Evolutionary conservation across 1,284 basidiomycete genomes (phyloP).

Genomic region (Phellopilus nigrolimitatus): DNA sequence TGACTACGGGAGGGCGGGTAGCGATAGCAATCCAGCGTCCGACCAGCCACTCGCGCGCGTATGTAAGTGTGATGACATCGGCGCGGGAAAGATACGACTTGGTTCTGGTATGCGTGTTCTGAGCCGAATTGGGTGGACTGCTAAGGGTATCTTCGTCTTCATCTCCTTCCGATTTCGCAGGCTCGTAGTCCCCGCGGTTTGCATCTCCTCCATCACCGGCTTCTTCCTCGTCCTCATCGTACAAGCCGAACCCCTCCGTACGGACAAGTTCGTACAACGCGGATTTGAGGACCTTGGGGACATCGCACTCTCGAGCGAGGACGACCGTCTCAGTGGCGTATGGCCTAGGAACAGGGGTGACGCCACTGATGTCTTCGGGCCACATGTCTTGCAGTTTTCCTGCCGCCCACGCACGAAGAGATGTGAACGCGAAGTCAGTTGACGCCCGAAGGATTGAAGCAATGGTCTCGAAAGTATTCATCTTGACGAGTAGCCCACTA

Average conservation of each 20-base stretch:
- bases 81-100: neutral
- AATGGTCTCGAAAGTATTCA: neutral
- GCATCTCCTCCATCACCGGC: conserved; percentile 4
- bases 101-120: conserved; percentile 1
- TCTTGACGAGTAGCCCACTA: neutral
- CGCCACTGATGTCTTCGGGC: conserved; percentile 25
- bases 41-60: conserved; percentile 24
- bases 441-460: neutral
- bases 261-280: conserved; percentile 37
- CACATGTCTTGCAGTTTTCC: conserved; percentile 29
- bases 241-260: conserved; percentile 24
- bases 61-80: conserved; percentile 25
- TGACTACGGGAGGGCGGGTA: conserved; percentile 22
- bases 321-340: conserved; percentile 30
- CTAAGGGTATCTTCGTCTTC: conserved; percentile 17
- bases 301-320: conserved; percentile 28
- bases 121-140: conserved; percentile 4
- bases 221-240: neutral
- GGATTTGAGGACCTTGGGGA: conserved; percentile 31
- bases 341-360: conserved; percentile 20
- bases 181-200: conserved; percentile 14
- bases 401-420: conserved; percentile 24
- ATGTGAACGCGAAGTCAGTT: neutral
- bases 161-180: too few species aligned
- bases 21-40: conserved; percentile 25